These are phyloP conservation scores for Solanum chacoense DNA, from an alignment of 305 asterid genomes.

Conservation along the genomic window DNA sequence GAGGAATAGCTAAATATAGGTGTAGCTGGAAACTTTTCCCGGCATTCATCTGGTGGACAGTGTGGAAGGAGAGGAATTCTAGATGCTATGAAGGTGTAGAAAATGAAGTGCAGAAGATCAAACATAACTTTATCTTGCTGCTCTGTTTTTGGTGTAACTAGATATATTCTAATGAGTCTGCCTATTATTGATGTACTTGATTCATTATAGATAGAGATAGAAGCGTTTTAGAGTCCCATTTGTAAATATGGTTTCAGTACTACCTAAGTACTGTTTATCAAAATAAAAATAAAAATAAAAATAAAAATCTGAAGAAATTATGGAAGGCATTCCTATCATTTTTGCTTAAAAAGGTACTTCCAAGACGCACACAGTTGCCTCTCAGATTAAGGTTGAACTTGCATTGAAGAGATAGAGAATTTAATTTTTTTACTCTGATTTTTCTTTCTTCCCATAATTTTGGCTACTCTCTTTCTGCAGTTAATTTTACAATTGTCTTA, in stretches of 20 bases:
- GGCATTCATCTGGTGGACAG: background rate
- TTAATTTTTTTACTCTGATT: background rate
- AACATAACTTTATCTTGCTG: background rate
- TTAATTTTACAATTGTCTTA: slow-evolving; percentile 3
- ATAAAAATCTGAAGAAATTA: background rate
- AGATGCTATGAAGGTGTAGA: background rate
- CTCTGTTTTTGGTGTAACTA: background rate
- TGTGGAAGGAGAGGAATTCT: background rate
- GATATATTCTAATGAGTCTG: background rate
- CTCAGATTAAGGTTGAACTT: background rate
- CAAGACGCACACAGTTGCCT: background rate
- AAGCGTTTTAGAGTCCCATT: background rate
- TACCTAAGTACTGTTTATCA: background rate
- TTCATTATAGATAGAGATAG: background rate
- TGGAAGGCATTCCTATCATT: background rate
- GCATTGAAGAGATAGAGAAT: background rate
- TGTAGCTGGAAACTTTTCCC: background rate
- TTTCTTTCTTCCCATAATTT: background rate
- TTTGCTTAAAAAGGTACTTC: background rate
- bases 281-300: background rate
- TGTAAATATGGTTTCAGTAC: background rate
- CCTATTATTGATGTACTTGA: background rate
- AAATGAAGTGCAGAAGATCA: background rate
- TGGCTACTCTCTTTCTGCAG: background rate
- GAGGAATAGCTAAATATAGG: background rate